These are phyloP conservation scores for Camelina hispida DNA, from an alignment of 345 rosid genomes.

Conservation along the genomic window DNA sequence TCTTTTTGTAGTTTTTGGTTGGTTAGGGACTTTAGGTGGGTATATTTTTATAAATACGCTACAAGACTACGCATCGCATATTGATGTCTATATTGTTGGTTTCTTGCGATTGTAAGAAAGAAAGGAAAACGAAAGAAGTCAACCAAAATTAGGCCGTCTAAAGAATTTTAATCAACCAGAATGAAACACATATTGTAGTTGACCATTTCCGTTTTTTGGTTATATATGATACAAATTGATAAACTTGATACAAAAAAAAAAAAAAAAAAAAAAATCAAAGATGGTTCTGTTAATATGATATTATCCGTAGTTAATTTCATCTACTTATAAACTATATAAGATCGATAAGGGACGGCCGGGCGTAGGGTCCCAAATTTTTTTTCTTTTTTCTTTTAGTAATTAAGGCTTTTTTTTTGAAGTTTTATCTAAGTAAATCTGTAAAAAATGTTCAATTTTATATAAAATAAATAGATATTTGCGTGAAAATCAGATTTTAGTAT, in stretches of 20 bases:
- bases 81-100: slow-evolving; percentile 11
- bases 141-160: slow-evolving; percentile 12
- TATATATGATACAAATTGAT: neutral
- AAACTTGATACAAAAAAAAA: neutral
- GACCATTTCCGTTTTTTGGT: neutral
- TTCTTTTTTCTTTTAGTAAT: too few species aligned
- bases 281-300: neutral
- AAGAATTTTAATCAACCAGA: neutral
- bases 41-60: neutral
- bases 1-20: neutral
- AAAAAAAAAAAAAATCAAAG: too few species aligned
- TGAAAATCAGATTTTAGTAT: too few species aligned
- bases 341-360: too few species aligned
- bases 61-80: neutral
- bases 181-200: neutral
- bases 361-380: too few species aligned
- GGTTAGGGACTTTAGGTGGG: neutral
- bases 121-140: neutral
- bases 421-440: too few species aligned
- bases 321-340: neutral
- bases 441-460: too few species aligned
- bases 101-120: neutral
- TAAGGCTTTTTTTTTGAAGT: too few species aligned
- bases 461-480: too few species aligned
- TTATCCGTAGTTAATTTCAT: neutral